Evolutionary conservation across 23 red algal species (phyloP).

Genomic region (Agarophyton chilense): DNA sequence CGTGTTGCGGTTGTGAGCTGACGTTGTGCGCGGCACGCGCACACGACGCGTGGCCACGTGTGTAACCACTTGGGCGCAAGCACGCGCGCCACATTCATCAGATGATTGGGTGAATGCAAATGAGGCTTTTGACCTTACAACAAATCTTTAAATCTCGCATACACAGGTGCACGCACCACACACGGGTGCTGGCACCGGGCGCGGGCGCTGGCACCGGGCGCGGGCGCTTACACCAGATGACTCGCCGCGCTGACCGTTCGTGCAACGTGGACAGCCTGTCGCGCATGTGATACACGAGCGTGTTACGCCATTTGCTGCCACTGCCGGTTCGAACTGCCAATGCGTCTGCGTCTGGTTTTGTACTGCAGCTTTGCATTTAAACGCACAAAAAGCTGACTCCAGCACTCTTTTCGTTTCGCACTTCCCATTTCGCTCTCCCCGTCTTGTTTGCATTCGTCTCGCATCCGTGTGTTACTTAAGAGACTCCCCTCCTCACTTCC

Average conservation of each 20-base stretch:
- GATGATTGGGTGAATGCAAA: too few relatives aligned
- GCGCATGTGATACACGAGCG: constrained; percentile 9
- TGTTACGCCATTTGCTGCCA: not conserved
- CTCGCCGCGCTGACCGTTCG: constrained; percentile 81
- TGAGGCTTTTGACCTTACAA: too few relatives aligned
- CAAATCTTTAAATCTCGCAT: too few relatives aligned
- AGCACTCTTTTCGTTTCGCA: not conserved
- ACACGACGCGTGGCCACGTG: constrained; percentile 52
- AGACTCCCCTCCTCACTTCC: too few relatives aligned
- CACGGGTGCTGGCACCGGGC: too few relatives aligned
- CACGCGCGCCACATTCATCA: too few relatives aligned
- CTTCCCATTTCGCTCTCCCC: not conserved
- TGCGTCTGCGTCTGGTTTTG: constrained; percentile 11
- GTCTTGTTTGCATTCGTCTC: too few relatives aligned
- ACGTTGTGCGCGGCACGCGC: not conserved
- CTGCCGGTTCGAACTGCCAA: constrained; percentile 4
- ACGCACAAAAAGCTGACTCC: not conserved
- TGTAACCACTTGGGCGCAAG: constrained; percentile 50
- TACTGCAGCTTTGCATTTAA: not conserved
- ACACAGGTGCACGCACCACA: too few relatives aligned
- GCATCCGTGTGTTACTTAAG: too few relatives aligned
- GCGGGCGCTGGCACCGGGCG: not conserved
- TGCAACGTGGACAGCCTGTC: constrained; percentile 83
- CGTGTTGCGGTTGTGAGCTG: not conserved
- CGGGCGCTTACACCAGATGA: constrained; percentile 4